Percentiles rank a stretch among this genome's conserved stretches.
Conservation (phyloP, 2,329 filamentous ascomycete species). For the Fusarium sp. region DNA sequence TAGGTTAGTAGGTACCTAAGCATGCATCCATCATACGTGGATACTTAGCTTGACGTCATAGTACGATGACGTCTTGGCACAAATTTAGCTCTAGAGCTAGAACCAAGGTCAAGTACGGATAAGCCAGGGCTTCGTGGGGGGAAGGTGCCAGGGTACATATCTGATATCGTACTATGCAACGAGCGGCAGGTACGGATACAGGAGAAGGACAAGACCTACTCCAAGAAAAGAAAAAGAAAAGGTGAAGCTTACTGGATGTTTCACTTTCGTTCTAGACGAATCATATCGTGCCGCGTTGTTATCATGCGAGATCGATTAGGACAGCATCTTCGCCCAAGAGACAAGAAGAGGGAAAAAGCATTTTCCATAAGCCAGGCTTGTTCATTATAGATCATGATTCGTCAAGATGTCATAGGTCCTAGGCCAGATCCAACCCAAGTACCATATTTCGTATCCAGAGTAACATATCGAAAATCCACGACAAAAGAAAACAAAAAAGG, state of each 20-base stretch:
- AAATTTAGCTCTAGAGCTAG: conserved; percentile 3
- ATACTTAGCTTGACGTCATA: conserved; percentile 27
- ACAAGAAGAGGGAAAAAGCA: neutral
- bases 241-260: neutral
- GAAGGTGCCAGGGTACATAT: neutral
- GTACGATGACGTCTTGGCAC: conserved; percentile 17
- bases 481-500: conserved; percentile 2
- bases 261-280: neutral
- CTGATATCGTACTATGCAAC: neutral
- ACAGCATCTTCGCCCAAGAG: neutral
- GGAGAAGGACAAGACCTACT: neutral
- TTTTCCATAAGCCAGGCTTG: conserved; percentile 1
- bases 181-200: conserved; percentile 15
- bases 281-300: neutral
- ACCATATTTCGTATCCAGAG: conserved; percentile 14
- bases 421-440: conserved; percentile 16
- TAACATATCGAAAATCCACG: conserved; percentile 10
- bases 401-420: conserved; percentile 32
- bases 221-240: neutral
- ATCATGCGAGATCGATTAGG: neutral
- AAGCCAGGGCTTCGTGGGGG: neutral
- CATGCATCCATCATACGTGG: neutral
- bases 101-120: conserved; percentile 3
- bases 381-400: conserved; percentile 44
- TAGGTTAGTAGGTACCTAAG: too few species aligned